Conservation (phyloP, 2,329 filamentous ascomycete species). For the Cordyceps javanica region DNA sequence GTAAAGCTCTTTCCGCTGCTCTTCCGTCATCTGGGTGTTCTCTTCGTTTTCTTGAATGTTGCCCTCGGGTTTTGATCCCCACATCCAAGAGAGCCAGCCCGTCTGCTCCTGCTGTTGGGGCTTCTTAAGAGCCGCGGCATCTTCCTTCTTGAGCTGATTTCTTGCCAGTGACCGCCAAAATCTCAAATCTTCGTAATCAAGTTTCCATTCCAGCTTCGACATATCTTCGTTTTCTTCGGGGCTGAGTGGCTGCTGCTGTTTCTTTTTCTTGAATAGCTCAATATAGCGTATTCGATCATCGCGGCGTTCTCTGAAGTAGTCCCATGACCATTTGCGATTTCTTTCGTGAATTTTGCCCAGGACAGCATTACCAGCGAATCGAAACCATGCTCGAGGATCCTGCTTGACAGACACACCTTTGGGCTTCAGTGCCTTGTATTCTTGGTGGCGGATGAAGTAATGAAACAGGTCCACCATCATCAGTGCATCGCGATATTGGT, state of each 20-base stretch:
- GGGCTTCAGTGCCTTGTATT: conserved; percentile 89
- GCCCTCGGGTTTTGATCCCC: conserved; percentile 68
- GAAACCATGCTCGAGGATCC: conserved; percentile 86
- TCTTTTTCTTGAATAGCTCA: conserved; percentile 90
- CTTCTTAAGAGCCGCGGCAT: conserved; percentile 76
- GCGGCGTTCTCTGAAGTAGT: conserved; percentile 84
- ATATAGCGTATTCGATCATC: conserved; percentile 89
- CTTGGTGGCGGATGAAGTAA: conserved; percentile 95
- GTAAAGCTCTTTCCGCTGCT: conserved; percentile 94
- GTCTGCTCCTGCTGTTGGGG: conserved; percentile 58
- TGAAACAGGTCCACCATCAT: conserved; percentile 99
- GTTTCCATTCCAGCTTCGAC: conserved; percentile 73
- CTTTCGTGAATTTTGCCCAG: conserved; percentile 91
- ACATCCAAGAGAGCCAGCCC: conserved; percentile 88
- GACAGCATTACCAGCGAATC: conserved; percentile 84
- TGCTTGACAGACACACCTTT: conserved; percentile 76
- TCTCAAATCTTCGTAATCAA: conserved; percentile 88
- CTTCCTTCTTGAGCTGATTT: conserved; percentile 93
- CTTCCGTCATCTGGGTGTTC: conserved; percentile 83
- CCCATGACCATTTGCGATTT: conserved; percentile 93
- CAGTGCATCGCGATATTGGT: conserved; percentile 92
- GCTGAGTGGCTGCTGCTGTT: conserved; percentile 65
- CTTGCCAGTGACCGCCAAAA: conserved; percentile 95
- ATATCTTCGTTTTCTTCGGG: conserved; percentile 67
- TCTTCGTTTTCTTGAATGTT: conserved; percentile 57